Conservation (phyloP, 2,329 filamentous ascomycete genomes). For the Berkeleyomyces rouxiae region DNA sequence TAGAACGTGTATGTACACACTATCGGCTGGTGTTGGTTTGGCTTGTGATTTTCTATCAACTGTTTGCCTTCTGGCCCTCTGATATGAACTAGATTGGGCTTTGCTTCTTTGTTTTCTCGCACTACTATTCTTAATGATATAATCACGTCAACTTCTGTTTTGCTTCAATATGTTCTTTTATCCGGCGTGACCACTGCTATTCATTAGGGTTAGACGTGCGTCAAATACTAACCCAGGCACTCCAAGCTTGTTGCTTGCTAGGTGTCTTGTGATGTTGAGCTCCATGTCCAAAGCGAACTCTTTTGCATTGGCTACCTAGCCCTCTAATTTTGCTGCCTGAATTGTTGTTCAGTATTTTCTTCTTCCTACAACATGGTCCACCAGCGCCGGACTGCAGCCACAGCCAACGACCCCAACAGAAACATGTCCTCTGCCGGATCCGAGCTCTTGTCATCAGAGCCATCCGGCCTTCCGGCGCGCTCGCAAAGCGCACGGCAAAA, state of each 20-base stretch:
- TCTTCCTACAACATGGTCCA: background rate
- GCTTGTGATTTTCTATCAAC: background rate
- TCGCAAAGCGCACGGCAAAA: background rate
- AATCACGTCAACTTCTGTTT: background rate
- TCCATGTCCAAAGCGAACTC: background rate
- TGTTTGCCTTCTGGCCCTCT: background rate
- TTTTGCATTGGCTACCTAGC: background rate
- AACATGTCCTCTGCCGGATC: background rate
- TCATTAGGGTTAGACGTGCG: background rate
- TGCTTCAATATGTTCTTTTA: background rate
- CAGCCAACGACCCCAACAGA: background rate
- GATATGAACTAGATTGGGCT: background rate
- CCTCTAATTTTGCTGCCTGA: no score
- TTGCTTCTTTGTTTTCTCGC: background rate
- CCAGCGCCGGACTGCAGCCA: background rate
- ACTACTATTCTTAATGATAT: background rate
- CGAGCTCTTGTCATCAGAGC: constrained; percentile 16
- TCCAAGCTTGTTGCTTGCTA: no score
- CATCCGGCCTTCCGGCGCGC: constrained; percentile 16
- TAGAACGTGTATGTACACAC: background rate
- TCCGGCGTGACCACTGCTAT: background rate
- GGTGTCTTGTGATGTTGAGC: no score
- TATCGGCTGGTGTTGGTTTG: background rate
- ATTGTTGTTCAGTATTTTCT: constrained; percentile 6
- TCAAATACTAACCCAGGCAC: background rate